phyloP scores from a whole-genome alignment of 768 basidiomycete species.

The Hygrocybe punicea region DNA sequence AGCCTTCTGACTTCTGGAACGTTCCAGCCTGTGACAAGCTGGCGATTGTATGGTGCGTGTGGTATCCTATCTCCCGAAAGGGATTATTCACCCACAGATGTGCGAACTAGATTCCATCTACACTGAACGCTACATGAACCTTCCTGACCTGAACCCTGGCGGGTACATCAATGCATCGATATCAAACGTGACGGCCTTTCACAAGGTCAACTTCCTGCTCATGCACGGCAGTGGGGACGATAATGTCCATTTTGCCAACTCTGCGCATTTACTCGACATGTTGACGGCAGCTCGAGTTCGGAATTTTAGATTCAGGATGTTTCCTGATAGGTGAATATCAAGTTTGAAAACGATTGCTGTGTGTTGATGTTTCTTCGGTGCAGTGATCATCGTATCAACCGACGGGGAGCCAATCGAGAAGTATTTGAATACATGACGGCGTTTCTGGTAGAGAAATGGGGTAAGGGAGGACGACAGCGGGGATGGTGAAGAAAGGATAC shows the following conservation, averaged over 20 bases:
- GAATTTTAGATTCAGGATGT: constrained; percentile 87
- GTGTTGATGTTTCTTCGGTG: constrained; percentile 5
- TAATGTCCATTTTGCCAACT: constrained; percentile 93
- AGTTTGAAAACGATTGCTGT: constrained; percentile 3
- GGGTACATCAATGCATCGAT: constrained; percentile 93
- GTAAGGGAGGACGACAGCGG: constrained; percentile 68
- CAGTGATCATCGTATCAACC: constrained; percentile 78
- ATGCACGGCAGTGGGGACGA: constrained; percentile 95
- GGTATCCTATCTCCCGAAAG: neutral
- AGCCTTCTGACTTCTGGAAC: constrained; percentile 6
- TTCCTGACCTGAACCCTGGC: constrained; percentile 69
- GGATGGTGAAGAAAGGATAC: constrained; percentile 43
- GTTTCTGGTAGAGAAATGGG: constrained; percentile 92
- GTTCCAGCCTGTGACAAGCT: constrained; percentile 78
- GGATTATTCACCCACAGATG: neutral
- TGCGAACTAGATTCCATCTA: constrained; percentile 76
- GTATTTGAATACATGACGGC: constrained; percentile 81
- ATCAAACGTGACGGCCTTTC: constrained; percentile 83
- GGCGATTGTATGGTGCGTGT: constrained; percentile 71
- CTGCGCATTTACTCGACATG: constrained; percentile 90
- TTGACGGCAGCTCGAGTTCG: constrained; percentile 73
- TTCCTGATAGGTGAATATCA: constrained; percentile 79
- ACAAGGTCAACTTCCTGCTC: constrained; percentile 73
- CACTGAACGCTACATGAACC: constrained; percentile 95
- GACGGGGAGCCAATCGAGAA: constrained; percentile 77